A percentile compares a stretch with the other conserved stretches of the same genome.
phyloP scores from a whole-genome alignment of 345 rosid genomes.

The Firmiana major region DNA sequence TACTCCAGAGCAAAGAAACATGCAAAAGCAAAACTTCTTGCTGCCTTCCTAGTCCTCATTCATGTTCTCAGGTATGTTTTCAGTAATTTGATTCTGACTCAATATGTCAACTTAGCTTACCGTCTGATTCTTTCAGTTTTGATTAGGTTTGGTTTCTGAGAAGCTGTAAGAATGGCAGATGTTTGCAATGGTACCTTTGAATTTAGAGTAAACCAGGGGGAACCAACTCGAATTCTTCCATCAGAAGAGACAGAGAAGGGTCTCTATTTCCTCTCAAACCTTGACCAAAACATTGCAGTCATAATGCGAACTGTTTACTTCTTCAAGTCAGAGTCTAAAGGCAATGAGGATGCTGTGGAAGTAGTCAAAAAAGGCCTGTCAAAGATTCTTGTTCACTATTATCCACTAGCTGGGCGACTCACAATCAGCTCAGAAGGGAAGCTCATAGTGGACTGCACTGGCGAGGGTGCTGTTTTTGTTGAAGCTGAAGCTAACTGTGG shows the following conservation, averaged over 20 bases:
- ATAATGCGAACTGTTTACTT: conserved; percentile 73
- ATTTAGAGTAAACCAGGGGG: conserved; percentile 40
- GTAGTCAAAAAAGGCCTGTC: conserved; percentile 62
- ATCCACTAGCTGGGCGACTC: conserved; percentile 74
- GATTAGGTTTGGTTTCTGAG: conserved; percentile 19
- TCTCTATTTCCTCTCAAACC: conserved; percentile 68
- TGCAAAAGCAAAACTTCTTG: background rate
- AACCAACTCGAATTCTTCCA: conserved; percentile 58
- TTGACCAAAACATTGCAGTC: conserved; percentile 87
- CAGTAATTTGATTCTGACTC: background rate
- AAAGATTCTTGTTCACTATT: conserved; percentile 62
- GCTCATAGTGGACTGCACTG: conserved; percentile 69
- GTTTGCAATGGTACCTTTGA: conserved; percentile 23
- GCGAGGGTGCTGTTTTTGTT: conserved; percentile 81
- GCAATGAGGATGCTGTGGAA: conserved; percentile 60
- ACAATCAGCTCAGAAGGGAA: conserved; percentile 70
- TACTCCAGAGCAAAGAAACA: background rate
- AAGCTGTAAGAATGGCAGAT: conserved; percentile 35
- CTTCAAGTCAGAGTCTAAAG: conserved; percentile 57
- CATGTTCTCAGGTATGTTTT: background rate
- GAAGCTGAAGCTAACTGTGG: conserved; percentile 72
- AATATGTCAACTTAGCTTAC: too few species aligned
- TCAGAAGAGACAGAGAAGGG: conserved; percentile 63
- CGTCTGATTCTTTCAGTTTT: background rate
- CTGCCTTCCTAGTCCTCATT: background rate